Percentiles rank a stretch among this genome's conserved stretches.
Evolutionary conservation across 768 basidiomycete genomes (phyloP).

Genomic region (Polyporus arcularius): DNA sequence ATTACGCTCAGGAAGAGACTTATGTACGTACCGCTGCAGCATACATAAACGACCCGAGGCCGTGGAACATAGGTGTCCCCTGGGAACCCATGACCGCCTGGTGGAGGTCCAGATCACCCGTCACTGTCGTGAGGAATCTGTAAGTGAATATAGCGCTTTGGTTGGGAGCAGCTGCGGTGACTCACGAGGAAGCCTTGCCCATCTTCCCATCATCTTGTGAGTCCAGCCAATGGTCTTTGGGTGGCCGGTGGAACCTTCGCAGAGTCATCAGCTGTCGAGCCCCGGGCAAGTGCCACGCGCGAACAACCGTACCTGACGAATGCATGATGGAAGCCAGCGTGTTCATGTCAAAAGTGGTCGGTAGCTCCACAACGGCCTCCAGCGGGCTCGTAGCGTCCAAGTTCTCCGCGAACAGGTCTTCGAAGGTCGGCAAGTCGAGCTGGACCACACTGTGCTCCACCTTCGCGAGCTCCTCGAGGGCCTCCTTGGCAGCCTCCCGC

Average conservation of each 20-base stretch:
- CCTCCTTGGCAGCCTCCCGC: neutral
- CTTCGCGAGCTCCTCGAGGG: neutral
- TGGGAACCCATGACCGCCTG: slow-evolving; percentile 11
- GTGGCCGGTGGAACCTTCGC: slow-evolving; percentile 21
- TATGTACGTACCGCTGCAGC: neutral
- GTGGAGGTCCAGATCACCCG: neutral
- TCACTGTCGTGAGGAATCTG: neutral
- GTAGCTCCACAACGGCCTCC: neutral
- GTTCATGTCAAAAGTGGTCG: neutral
- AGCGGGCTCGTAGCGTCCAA: neutral
- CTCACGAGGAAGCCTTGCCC: neutral
- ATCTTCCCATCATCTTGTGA: neutral
- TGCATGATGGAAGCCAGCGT: slow-evolving; percentile 8
- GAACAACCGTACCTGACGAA: slow-evolving; percentile 11
- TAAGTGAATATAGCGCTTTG: too few relatives aligned
- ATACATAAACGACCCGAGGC: slow-evolving; percentile 13
- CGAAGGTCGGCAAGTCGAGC: slow-evolving; percentile 6
- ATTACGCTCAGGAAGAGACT: neutral
- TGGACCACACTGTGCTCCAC: neutral
- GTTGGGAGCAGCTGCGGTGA: neutral
- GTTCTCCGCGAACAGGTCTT: slow-evolving; percentile 4
- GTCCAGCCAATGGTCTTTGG: slow-evolving; percentile 19
- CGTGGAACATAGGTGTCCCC: slow-evolving; percentile 19
- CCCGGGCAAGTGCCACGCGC: neutral
- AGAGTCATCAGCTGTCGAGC: too few relatives aligned